Conservation (phyloP, 257 asterid genomes). For the Capsicum baccatum region DNA sequence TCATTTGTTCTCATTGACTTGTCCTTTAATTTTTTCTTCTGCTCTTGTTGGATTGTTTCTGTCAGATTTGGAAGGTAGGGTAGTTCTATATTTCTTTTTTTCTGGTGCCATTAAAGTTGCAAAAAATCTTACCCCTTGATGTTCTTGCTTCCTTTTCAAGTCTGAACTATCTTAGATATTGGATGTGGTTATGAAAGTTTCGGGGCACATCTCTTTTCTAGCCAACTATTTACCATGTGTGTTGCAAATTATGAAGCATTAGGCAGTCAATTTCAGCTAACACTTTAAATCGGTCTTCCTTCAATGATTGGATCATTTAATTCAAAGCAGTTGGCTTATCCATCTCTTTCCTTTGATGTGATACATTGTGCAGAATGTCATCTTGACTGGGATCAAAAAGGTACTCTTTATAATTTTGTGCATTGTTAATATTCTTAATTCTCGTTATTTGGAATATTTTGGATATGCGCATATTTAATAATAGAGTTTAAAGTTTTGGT, state of each 20-base stretch:
- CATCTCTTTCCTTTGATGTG: conserved; percentile 97
- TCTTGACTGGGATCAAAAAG: conserved; percentile 93
- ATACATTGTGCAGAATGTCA: conserved; percentile 93
- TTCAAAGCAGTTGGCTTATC: conserved; percentile 88
- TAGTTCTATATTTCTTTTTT: conserved; percentile 7
- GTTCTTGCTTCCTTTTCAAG: conserved; percentile 51
- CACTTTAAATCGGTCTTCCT: conserved; percentile 98
- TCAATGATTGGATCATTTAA: conserved; percentile 93
- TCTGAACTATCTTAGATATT: conserved; percentile 84
- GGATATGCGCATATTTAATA: neutral
- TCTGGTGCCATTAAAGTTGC: neutral
- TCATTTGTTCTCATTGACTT: neutral
- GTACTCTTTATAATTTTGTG: conserved; percentile 43
- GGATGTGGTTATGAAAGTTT: conserved; percentile 99
- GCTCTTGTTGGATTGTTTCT: neutral
- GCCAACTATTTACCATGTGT: conserved; percentile 84
- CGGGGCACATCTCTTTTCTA: conserved; percentile 88
- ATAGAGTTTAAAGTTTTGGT: neutral
- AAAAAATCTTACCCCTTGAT: conserved; percentile 23
- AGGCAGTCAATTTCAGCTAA: conserved; percentile 98
- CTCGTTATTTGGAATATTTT: neutral
- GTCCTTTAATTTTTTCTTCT: neutral
- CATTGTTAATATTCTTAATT: neutral
- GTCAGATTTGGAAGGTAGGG: neutral
- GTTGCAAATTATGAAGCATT: conserved; percentile 92